These are phyloP conservation scores for Drechmeria coniospora DNA, from an alignment of 2,329 filamentous ascomycete species.

Conservation along the genomic window DNA sequence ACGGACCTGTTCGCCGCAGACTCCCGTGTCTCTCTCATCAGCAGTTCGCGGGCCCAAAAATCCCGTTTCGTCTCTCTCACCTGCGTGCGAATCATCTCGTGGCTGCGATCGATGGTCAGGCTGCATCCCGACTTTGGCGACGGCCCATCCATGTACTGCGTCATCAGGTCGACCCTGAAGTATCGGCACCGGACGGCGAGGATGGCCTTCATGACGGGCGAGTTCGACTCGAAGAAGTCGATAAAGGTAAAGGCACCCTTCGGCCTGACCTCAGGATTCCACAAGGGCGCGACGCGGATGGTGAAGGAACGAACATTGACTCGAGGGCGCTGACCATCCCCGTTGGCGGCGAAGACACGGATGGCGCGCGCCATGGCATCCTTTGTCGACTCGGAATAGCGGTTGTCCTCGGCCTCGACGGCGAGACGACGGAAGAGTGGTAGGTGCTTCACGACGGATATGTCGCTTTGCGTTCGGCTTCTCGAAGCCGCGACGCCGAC, in stretches of 20 bases:
- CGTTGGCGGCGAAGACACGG: conserved; percentile 15
- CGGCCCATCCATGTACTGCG: conserved; percentile 3
- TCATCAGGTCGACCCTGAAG: conserved; percentile 19
- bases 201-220: conserved; percentile 16
- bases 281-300: conserved; percentile 22
- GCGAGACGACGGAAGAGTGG: conserved; percentile 24
- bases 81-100: background rate
- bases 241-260: conserved; percentile 13
- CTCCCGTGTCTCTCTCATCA: conserved; percentile 4
- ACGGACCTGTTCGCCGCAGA: background rate
- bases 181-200: conserved; percentile 17
- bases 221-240: conserved; percentile 17
- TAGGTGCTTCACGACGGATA: conserved; percentile 20
- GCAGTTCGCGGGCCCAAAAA: conserved; percentile 8
- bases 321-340: conserved; percentile 3
- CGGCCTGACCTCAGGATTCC: background rate
- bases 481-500: background rate
- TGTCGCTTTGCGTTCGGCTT: conserved; percentile 3
- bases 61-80: conserved; percentile 1
- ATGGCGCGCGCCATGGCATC: conserved; percentile 21
- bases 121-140: conserved; percentile 2
- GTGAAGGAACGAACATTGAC: conserved; percentile 24
- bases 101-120: conserved; percentile 7
- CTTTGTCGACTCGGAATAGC: conserved; percentile 12
- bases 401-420: conserved; percentile 27